Base-by-base conservation (phyloP, 169 alveolate genomes). In the Amoebophrya sp. region DNA sequence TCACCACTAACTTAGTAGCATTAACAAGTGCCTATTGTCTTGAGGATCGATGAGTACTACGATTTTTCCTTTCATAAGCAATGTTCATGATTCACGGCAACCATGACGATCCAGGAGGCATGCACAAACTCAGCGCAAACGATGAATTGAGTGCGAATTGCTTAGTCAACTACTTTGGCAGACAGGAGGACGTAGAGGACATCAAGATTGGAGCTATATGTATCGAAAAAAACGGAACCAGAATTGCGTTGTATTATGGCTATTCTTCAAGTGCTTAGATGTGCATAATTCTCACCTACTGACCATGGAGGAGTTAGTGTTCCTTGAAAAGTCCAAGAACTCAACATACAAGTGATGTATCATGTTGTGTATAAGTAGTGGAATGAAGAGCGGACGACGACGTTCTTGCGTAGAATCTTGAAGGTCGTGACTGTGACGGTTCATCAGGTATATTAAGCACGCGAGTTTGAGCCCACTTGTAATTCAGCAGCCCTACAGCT, bases 31-130 rank as follows among this genome's bases (percentile, higher is more conserved):
- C n/a, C n/a, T n/a, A n/a, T n/a, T n/a, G n/a, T n/a, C n/a, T n/a
- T n/a, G n/a, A n/a, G n/a, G n/a, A n/a, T n/a, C n/a, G n/a, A n/a
- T n/a, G n/a, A 83, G 93, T 92, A 38, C 94, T 94, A 92, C 89
- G 96, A 40, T 92, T 94, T 90, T 93, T 95, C 34, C 94, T 93
- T 65, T 90, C 96, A 40, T 98, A 97, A n/a, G n/a, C n/a, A 0
- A 96, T 96, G 0, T 97, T 96, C 92, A 96, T 96, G 40, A 96
- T 97, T 26, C 97, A 97, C 94, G 98, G 98, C 23, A 97, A 97
- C 92, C 98, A 97, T 90, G 98, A 97, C 92, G 97, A 96, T 90
- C 97, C 98, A 0, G 93, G 95, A 0, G 97, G 96, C 93, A 94
- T 65, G 94, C 83, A 65, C 83, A 65, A 65, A 6, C 83, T 65